phyloP scores from a whole-genome alignment of 345 rosid genomes.

The Lumnitzera littorea region DNA sequence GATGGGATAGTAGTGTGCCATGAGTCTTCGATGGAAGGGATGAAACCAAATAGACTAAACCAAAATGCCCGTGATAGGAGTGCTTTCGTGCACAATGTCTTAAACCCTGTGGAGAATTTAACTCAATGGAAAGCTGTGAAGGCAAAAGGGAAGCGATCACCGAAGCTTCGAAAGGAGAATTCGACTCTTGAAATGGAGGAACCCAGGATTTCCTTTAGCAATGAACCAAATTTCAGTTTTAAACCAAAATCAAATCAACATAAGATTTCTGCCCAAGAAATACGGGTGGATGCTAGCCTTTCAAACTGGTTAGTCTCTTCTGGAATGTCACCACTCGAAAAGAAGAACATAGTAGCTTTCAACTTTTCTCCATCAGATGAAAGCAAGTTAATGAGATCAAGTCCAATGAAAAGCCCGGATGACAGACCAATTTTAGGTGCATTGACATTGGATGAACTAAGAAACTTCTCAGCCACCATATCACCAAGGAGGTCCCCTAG shows the following conservation, averaged over 20 bases:
- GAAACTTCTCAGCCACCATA: conserved; percentile 56
- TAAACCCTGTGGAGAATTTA: conserved; percentile 90
- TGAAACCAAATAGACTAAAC: conserved; percentile 19
- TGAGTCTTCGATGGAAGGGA: conserved; percentile 15
- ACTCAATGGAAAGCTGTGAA: conserved; percentile 86
- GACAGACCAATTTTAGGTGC: conserved; percentile 91
- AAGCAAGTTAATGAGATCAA: conserved; percentile 38
- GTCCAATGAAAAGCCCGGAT: conserved; percentile 38
- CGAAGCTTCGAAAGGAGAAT: conserved; percentile 69
- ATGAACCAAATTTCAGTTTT: conserved; percentile 30
- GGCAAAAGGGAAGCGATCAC: conserved; percentile 33
- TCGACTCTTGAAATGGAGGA: conserved; percentile 24
- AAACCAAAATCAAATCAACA: conserved; percentile 28
- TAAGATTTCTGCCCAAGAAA: conserved; percentile 36
- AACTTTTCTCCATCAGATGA: conserved; percentile 31
- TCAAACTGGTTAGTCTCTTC: conserved; percentile 80
- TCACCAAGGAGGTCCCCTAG: conserved; percentile 77
- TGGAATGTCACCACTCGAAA: conserved; percentile 39
- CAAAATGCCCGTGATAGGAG: conserved; percentile 38
- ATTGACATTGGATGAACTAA: conserved; percentile 74
- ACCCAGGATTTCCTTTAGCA: conserved; percentile 22
- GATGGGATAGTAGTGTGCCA: conserved; percentile 15
- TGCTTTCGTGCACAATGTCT: conserved; percentile 49
- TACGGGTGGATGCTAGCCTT: conserved; percentile 80
- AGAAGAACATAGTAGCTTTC: conserved; percentile 18